phyloP scores from a whole-genome alignment of 805 yeast genomes.

The Vanderwaltozyma yarrowii region DNA sequence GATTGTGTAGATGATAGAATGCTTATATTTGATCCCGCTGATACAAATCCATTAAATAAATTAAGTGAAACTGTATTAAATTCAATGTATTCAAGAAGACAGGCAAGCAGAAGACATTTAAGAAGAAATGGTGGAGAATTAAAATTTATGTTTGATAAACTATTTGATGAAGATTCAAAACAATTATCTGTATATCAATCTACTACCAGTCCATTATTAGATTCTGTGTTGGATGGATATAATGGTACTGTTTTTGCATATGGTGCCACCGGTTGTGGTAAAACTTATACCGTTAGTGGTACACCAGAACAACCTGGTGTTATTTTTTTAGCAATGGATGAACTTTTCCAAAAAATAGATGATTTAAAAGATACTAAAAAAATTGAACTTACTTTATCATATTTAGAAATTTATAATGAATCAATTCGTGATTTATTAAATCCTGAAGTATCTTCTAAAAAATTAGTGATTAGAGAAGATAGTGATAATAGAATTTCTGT shows the following conservation, averaged over 20 bases:
- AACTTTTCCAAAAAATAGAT: conserved; percentile 56
- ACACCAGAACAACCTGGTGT: conserved; percentile 66
- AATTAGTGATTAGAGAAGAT: conserved; percentile 62
- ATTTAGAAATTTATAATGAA: conserved; percentile 86
- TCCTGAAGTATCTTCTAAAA: conserved; percentile 40
- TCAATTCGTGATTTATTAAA: conserved; percentile 68
- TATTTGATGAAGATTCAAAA: conserved; percentile 55
- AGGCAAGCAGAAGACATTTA: conserved; percentile 10
- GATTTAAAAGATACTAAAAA: conserved; percentile 41
- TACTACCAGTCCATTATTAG: conserved; percentile 66
- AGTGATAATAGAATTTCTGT: conserved; percentile 52
- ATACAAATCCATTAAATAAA: conserved; percentile 43
- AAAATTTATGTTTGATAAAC: conserved; percentile 68
- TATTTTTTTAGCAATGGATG: conserved; percentile 67
- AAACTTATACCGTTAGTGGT: conserved; percentile 84
- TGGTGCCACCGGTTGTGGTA: conserved; percentile 98
- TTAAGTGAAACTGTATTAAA: conserved; percentile 22
- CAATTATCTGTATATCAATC: conserved; percentile 58
- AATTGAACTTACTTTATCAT: conserved; percentile 57
- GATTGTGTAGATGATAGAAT: conserved; percentile 76
- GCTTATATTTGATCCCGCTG: conserved; percentile 82
- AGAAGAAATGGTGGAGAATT: conserved; percentile 40
- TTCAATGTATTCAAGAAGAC: conserved; percentile 21
- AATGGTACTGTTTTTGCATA: conserved; percentile 92
- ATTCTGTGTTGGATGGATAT: conserved; percentile 69